Base-by-base conservation (phyloP, 2,329 filamentous ascomycete species). In the Torrubiella hemipterigena region DNA sequence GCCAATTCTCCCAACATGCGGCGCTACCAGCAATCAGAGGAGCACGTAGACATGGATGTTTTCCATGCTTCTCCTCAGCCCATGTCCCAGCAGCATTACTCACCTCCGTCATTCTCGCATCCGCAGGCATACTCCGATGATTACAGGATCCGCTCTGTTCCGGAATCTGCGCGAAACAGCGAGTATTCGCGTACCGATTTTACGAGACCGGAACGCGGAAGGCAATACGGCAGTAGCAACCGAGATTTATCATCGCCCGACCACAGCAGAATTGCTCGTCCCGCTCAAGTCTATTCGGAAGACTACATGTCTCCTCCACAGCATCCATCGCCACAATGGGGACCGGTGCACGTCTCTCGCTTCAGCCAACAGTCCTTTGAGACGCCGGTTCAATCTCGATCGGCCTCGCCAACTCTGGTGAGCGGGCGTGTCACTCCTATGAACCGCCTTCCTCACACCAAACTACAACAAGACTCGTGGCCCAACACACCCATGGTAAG, bases 351-450 rank as follows among this genome's bases (percentile, higher is more conserved):
- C 31, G 16, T 37, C 35, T 37, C 35, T 15, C 35, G 38, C 12
- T 38, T 36, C 30, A 40, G 38, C 34, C 29, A 32, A 13, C 38
- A 40, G 26, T 40, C 34, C 24, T 40, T 36, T 22, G 38, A 40
- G 21, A 37, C 38, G 21, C 38, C 38, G 1, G 27, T 37, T 29
- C 35, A 33, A 34, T 35, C 41, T 27, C 43, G 47, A 4, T 46
- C 50, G 2, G 47, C 45, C 18, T 44, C 49, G 11, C 49, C 46
- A n/a, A 50, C 50, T 15, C 34, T 51, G 3, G 44, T 42, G 13
- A 48, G 49, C 32, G 44, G 47, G 28, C 38, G 42, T n/a, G 43
- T 36, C 16, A 50, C 46, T 22, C 44, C 42, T 14, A 39, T 39
- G 30, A 42, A 46, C 6, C 36, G 34, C 7, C 34, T 40, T 15